Evolutionary conservation across 2,329 filamentous ascomycete genomes (phyloP).

Genomic region (Tolypocladium ophioglossoides): DNA sequence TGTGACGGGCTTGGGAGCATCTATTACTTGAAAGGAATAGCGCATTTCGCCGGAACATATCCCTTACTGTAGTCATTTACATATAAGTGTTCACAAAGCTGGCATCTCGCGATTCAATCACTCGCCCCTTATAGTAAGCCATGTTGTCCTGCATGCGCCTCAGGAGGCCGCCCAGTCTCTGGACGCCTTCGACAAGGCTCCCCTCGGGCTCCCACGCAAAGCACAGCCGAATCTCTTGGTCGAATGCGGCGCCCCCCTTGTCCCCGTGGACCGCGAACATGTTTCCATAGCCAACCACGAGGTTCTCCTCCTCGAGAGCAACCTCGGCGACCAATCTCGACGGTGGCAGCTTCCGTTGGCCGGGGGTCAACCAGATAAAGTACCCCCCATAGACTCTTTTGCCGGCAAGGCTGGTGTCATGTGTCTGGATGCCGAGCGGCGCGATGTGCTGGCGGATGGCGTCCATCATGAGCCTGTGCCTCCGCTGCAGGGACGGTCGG

Average conservation of each 20-base stretch:
- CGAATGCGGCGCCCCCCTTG: conserved; percentile 41
- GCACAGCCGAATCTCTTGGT: conserved; percentile 51
- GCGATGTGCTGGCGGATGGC: conserved; percentile 50
- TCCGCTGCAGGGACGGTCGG: conserved; percentile 32
- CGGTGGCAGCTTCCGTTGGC: conserved; percentile 29
- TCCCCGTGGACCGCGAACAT: conserved; percentile 60
- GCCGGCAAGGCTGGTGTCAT: conserved; percentile 25
- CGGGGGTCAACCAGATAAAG: conserved; percentile 71
- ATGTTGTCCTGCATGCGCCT: conserved; percentile 18
- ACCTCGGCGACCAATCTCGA: conserved; percentile 44
- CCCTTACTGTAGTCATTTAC: conserved; percentile 11
- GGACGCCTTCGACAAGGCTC: conserved; percentile 55
- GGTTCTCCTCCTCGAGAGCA: conserved; percentile 50
- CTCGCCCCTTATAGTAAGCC: conserved; percentile 13
- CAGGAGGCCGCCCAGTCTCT: conserved; percentile 44
- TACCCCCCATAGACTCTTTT: conserved; percentile 62
- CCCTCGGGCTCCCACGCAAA: conserved; percentile 64
- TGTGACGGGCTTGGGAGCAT: no score
- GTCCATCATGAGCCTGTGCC: conserved; percentile 40
- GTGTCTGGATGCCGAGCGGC: conserved; percentile 47
- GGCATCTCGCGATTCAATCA: conserved; percentile 4
- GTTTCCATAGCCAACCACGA: conserved; percentile 57
- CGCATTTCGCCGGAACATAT: neutral
- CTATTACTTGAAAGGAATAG: neutral
- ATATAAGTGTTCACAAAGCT: conserved; percentile 13